Percentiles rank a stretch among this genome's conserved stretches.
Conservation (phyloP, 75 land plant genomes). For the Pseudotsuga menziesii region DNA sequence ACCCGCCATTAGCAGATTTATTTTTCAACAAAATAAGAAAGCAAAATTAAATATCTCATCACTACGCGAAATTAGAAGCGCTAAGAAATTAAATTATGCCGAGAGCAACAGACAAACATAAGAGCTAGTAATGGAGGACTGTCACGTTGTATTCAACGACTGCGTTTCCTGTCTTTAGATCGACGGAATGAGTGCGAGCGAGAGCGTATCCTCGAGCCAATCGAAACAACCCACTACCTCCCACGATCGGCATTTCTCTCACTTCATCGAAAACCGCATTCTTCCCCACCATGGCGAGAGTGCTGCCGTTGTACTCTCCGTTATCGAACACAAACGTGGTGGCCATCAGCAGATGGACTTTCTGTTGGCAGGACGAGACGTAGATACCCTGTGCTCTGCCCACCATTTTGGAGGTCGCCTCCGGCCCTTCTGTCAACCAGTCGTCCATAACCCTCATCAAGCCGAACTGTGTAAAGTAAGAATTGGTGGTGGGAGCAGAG, state of each 20-base stretch:
- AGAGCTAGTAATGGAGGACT: conserved; percentile 6
- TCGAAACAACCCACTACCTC: conserved; percentile 38
- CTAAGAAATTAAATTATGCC: no score
- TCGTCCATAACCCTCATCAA: conserved; percentile 26
- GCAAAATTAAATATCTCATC: no score
- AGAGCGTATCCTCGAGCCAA: conserved; percentile 35
- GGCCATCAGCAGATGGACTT: conserved; percentile 14
- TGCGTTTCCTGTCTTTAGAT: conserved; percentile 15
- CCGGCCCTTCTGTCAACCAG: conserved; percentile 23
- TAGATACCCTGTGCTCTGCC: conserved; percentile 41
- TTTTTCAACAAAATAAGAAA: no score
- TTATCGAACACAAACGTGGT: conserved; percentile 11
- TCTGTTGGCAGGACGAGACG: conserved; percentile 4
- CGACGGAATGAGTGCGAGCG: conserved; percentile 12
- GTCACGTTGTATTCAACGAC: conserved; percentile 15
- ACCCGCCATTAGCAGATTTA: no score
- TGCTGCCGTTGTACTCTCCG: conserved; percentile 27
- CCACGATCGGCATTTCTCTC: conserved; percentile 40
- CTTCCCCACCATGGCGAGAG: conserved; percentile 18
- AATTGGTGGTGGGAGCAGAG: not conserved
- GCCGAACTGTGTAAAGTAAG: conserved; percentile 14
- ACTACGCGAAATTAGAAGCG: no score
- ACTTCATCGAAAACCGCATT: conserved; percentile 11
- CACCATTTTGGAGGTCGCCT: conserved; percentile 17
- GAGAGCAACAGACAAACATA: not conserved